Evolutionary conservation across 441 rosid species (phyloP).

Genomic region (Euphorbia celastroides): DNA sequence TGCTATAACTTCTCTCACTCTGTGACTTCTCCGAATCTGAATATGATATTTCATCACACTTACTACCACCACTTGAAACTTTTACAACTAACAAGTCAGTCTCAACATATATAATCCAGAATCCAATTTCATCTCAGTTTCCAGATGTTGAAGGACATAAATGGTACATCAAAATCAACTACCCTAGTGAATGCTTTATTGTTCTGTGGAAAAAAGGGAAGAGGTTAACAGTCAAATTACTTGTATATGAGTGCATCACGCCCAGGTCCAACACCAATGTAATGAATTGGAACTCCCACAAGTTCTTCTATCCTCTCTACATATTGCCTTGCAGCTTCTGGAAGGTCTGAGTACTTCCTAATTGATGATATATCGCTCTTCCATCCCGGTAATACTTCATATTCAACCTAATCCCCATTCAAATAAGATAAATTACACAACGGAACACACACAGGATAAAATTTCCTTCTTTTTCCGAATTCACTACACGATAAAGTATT

Average conservation of each 20-base stretch:
- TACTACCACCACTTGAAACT: too few relatives aligned
- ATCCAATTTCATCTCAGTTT: neutral
- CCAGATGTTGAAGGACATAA: neutral
- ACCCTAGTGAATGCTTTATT: neutral
- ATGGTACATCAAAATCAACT: neutral
- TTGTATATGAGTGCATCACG: conserved; percentile 89
- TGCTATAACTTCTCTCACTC: neutral
- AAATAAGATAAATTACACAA: conserved; percentile 8
- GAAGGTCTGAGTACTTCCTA: conserved; percentile 77
- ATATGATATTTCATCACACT: too few relatives aligned
- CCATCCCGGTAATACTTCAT: conserved; percentile 92
- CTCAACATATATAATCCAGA: neutral
- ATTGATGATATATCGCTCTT: conserved; percentile 64
- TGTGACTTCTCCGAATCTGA: too few relatives aligned
- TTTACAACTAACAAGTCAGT: neutral
- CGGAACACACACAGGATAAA: neutral
- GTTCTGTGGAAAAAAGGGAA: neutral
- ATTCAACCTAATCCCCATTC: conserved; percentile 58
- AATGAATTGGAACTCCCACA: conserved; percentile 71
- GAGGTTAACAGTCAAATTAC: conserved; percentile 22
- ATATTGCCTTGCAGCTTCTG: conserved; percentile 64
- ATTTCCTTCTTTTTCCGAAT: neutral
- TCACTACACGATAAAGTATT: neutral
- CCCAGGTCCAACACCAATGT: conserved; percentile 89
- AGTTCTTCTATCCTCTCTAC: conserved; percentile 93